Base-by-base conservation (phyloP, 1,284 basidiomycete species). In the Serendipita sp. region DNA sequence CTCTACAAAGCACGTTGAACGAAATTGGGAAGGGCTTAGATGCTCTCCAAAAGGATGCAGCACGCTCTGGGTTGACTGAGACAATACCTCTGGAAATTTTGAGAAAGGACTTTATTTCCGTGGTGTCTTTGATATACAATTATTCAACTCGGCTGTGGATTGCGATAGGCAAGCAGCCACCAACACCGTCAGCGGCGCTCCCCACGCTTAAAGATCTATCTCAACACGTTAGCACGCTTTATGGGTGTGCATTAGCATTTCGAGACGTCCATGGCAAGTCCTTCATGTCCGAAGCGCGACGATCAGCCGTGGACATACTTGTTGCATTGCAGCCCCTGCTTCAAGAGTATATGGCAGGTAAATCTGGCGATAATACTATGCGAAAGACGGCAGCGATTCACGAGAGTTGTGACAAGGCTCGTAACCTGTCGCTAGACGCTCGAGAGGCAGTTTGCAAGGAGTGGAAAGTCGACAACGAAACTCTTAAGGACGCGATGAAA, bases 101-200 rank as follows among this genome's bases (percentile, higher is more conserved):
- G 17, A 62, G 65, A 49, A 66, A 65, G 26, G 87, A 90, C 68
- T 74, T 84, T 26, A 66, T 82, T 17, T 79, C 82, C 1, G 74
- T 88, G 34, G 75, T 88, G 38, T 76, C 81, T 2, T 75, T 88
- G 63, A 69, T 88, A n/a, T 78, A 86, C 71, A 74, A 75, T 6
- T 73, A 79, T 26, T 74, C 79, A 1, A 88, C 85, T 8, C 89
- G 85, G 69, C 70, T 87, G 38, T 75, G 86, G 0, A 76, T 90
- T 32, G 77, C 80, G 0, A 76, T 88, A 45, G 85, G 84, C 35
- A 83, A 86, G 1, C 72, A 81, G 1, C 75, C 75, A 1, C 83
- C 83, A 0, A 74, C 81, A 0, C 80, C 82, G 69, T 70, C 74
- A 3, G 82, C 86, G 0, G 75, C 83, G 2, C 67, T 82, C 2